Percentiles rank a stretch among this genome's conserved stretches.
phyloP scores from a whole-genome alignment of 768 basidiomycete species.

The Suillus subalutaceus region DNA sequence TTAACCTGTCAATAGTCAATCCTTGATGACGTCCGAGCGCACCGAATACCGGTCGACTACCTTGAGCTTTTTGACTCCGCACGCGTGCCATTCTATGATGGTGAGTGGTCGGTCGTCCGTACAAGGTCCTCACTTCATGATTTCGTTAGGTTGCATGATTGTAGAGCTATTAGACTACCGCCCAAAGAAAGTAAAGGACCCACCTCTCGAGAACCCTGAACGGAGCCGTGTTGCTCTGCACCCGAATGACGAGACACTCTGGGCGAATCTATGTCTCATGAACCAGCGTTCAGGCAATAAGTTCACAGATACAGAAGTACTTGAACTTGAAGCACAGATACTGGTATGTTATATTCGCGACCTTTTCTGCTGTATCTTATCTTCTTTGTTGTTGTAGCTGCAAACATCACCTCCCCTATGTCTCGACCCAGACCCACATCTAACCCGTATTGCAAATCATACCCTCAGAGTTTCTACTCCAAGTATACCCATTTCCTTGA shows the following conservation, averaged over 20 bases:
- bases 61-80: slow-evolving; percentile 77
- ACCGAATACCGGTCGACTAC: slow-evolving; percentile 86
- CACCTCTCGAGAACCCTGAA: slow-evolving; percentile 59
- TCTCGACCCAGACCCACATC: slow-evolving; percentile 77
- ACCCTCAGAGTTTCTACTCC: slow-evolving; percentile 74
- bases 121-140: slow-evolving; percentile 10
- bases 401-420: slow-evolving; percentile 78
- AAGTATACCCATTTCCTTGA: slow-evolving; percentile 71
- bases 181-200: slow-evolving; percentile 57
- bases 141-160: slow-evolving; percentile 71
- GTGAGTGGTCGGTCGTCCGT: slow-evolving; percentile 41
- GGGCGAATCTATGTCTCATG: slow-evolving; percentile 75
- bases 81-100: slow-evolving; percentile 81
- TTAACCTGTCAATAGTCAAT: slow-evolving; percentile 53
- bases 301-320: slow-evolving; percentile 72
- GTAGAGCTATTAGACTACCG: slow-evolving; percentile 84
- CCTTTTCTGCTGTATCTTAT: slow-evolving; percentile 11
- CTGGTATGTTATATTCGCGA: slow-evolving; percentile 50
- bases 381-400: slow-evolving; percentile 45
- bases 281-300: slow-evolving; percentile 58
- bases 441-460: slow-evolving; percentile 76
- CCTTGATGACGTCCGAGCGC: slow-evolving; percentile 80
- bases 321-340: slow-evolving; percentile 75
- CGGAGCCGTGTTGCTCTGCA: slow-evolving; percentile 74
- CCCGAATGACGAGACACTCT: slow-evolving; percentile 76